Percentiles rank a stretch among this genome's conserved stretches.
phyloP scores from a whole-genome alignment of 2,329 filamentous ascomycete genomes.

The Tolypocladium tundrense region DNA sequence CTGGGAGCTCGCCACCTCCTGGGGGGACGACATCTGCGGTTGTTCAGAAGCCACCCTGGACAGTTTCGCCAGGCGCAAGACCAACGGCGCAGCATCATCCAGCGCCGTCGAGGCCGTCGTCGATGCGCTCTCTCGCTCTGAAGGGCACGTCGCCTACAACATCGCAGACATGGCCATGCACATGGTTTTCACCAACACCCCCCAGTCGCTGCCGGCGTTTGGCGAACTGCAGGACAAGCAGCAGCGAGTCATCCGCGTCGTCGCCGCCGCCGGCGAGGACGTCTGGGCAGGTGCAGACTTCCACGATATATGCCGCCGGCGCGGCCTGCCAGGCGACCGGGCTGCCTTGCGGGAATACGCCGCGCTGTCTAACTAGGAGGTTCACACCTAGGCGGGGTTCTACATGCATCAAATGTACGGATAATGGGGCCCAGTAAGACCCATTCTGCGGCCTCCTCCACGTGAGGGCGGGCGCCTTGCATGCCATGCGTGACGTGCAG shows the following conservation, averaged over 20 bases:
- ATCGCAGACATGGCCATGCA: background rate
- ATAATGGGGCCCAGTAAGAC: too few relatives aligned
- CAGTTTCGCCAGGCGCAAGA: background rate
- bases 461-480: too few relatives aligned
- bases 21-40: background rate
- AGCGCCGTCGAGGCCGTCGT: background rate
- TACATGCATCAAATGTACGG: too few relatives aligned
- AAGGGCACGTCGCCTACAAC: background rate
- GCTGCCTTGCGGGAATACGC: background rate
- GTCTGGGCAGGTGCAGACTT: background rate
- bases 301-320: background rate
- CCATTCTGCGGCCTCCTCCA: too few relatives aligned
- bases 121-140: background rate
- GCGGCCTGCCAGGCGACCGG: background rate
- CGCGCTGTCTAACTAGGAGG: too few relatives aligned
- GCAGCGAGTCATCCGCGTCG: background rate
- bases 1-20: background rate
- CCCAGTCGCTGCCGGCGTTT: background rate
- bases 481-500: too few relatives aligned
- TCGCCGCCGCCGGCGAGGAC: background rate
- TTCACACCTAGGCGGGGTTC: too few relatives aligned
- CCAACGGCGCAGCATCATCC: background rate
- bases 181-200: background rate
- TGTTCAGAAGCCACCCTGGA: background rate
- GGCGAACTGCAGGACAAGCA: background rate